Conservation (phyloP, 2,329 filamentous ascomycete species). For the Trichoderma atrobrunneum region DNA sequence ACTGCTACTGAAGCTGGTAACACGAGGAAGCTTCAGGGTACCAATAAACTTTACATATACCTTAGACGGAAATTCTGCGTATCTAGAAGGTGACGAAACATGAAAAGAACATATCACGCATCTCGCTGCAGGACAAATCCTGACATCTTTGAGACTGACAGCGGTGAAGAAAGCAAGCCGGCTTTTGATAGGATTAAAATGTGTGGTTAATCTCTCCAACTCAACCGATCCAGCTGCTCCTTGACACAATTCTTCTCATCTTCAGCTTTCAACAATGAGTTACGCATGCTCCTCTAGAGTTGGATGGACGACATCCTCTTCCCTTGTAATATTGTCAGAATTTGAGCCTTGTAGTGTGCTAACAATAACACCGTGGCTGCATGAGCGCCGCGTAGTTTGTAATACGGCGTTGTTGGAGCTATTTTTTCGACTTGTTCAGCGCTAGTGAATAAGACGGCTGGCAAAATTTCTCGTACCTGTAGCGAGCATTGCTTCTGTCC, state of each 20-base stretch:
- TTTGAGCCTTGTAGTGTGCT: not conserved
- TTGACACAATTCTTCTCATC: not conserved
- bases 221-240: not conserved
- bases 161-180: not conserved
- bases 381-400: too few species aligned
- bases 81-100: not conserved
- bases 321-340: not conserved
- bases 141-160: not conserved
- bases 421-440: too few species aligned
- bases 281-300: not conserved
- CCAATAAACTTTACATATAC: not conserved
- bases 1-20: not conserved
- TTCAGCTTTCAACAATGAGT: not conserved
- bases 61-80: not conserved
- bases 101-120: not conserved
- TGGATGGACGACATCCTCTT: not conserved
- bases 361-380: too few species aligned
- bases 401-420: too few species aligned
- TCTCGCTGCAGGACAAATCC: not conserved
- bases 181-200: not conserved
- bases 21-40: not conserved
- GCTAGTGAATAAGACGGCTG: too few species aligned
- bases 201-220: not conserved
- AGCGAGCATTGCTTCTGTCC: too few species aligned
- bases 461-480: too few species aligned